Evolutionary conservation across 1,139 yeast species (phyloP).

Genomic region (Blastobotrys elegans): DNA sequence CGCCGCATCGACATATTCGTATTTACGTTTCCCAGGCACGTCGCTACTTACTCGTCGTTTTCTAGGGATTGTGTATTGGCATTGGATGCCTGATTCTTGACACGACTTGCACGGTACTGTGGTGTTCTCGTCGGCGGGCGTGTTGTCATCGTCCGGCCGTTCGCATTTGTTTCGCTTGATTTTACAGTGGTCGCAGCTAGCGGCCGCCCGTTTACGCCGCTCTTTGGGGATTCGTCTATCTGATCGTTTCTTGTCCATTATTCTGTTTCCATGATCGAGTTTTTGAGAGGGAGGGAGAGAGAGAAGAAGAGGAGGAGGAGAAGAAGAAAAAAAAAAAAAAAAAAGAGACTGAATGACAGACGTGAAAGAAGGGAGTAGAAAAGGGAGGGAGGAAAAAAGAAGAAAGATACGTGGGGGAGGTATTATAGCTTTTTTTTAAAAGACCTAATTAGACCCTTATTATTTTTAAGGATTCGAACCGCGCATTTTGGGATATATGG

Average conservation of each 20-base stretch:
- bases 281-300: background rate
- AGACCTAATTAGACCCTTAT: no score
- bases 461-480: no score
- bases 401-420: no score
- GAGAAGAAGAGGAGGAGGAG: background rate
- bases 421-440: no score
- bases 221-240: conserved; percentile 16
- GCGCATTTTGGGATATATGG: no score
- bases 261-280: no score
- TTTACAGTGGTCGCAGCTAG: conserved; percentile 16
- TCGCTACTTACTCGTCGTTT: conserved; percentile 15
- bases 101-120: conserved; percentile 12
- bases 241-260: conserved; percentile 6
- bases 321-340: background rate
- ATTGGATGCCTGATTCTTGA: conserved; percentile 6
- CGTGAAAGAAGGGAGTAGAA: no score
- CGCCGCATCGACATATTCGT: conserved; percentile 15
- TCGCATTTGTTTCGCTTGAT: conserved; percentile 14
- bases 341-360: no score
- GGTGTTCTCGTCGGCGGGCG: background rate
- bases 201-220: conserved; percentile 15
- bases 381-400: no score
- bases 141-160: conserved; percentile 6
- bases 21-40: conserved; percentile 14
- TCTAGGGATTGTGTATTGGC: conserved; percentile 15